Evolutionary conservation across 768 basidiomycete species (phyloP), one percentile per base, ranked within the genome.

Genomic region (Phaeotremella fagi): DNA sequence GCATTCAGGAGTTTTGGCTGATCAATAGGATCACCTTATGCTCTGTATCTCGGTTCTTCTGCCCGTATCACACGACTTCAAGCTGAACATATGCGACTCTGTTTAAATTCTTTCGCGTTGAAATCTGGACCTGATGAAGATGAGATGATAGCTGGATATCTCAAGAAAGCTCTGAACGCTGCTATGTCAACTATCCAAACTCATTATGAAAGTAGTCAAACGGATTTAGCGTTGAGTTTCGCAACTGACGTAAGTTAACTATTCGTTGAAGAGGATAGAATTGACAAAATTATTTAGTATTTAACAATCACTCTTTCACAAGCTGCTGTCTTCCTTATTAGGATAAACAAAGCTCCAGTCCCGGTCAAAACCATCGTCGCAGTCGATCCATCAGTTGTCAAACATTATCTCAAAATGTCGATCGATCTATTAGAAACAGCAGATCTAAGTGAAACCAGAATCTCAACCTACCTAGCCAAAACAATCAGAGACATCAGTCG

Each of bases 81-180:
- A 46, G 64, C 60, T 1, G 63, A 68, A 23, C 66, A 68, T 45
- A 59, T 68, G 55, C 48, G 66, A 37, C 42, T 68, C 20, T 68
- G 66, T 35, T 42, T 68, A 18, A 68, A 68, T 41, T 62, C 63
- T 18, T 64, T 63, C 48, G 63, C 63, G 1, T 54, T 68, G 28
- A 62, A 64, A 48, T 54, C 63, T 6, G 55, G 50, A 14, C 48
- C 65, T 11, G 59, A 59, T n/a, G 46, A 52, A 37, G 54, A 64
- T 42, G 55, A 54, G n/a, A 26, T 51, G 20, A 53, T 60, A 16
- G 60, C 57, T 4, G 48, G 44, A 25, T 64, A 51, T 36, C 49
- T 68, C 22, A 57, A 63, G 31, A 68, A 60, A 42, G 66, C 66
- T 4, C 24, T 65, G n/a, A 62, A 59, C 27, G 63, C 66, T 4